Percentiles rank a stretch among this genome's conserved stretches.
Evolutionary conservation across 106 monocot genomes (phyloP).

Genomic region (Posidonia australis): DNA sequence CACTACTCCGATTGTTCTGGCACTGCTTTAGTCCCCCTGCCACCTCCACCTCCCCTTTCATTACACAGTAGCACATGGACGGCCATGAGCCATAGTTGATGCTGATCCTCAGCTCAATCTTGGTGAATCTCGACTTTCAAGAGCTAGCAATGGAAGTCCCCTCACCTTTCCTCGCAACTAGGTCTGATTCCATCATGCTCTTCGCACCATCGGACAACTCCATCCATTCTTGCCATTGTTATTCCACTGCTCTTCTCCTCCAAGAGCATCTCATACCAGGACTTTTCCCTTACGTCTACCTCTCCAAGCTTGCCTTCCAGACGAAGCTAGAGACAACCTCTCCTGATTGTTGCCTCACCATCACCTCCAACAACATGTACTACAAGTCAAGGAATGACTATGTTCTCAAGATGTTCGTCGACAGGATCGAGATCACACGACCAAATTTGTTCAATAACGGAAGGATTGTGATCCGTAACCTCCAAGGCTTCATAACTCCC

Average conservation of each 20-base stretch:
- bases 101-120: conserved; percentile 29
- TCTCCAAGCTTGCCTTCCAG: conserved; percentile 36
- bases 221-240: conserved; percentile 28
- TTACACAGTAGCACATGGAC: background rate
- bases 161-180: conserved; percentile 21
- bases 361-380: conserved; percentile 21
- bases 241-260: conserved; percentile 21
- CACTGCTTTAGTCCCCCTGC: no score
- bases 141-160: conserved; percentile 46
- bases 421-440: conserved; percentile 47
- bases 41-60: background rate
- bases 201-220: conserved; percentile 7
- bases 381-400: conserved; percentile 1
- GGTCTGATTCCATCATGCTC: conserved; percentile 31
- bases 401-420: conserved; percentile 37
- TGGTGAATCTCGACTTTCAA: conserved; percentile 45
- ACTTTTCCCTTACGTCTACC: conserved; percentile 16
- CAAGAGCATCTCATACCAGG: conserved; percentile 8
- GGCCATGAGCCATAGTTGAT: background rate
- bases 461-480: conserved; percentile 52
- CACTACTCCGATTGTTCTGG: no score
- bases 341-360: conserved; percentile 45
- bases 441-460: conserved; percentile 75
- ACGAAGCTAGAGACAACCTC: conserved; percentile 43
- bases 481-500: conserved; percentile 47